Percentiles rank a stretch among this genome's conserved stretches.
These are phyloP conservation scores for Inonotus hispidus DNA, from an alignment of 1,284 basidiomycete genomes.

Conservation along the genomic window DNA sequence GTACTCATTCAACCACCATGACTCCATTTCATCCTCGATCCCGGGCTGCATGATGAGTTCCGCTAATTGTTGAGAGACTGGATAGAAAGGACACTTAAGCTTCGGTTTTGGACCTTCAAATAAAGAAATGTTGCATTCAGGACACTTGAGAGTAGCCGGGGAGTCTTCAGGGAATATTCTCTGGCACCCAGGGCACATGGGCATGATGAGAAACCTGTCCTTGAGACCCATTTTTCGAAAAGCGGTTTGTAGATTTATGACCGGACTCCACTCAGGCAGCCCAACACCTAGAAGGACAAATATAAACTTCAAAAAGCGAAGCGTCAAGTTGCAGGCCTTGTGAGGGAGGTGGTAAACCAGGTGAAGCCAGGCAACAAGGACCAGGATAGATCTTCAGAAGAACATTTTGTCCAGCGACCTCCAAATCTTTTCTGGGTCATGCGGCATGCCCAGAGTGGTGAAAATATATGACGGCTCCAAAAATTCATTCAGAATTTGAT, in stretches of 20 bases:
- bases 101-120: neutral
- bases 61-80: neutral
- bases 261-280: neutral
- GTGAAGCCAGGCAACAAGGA: slow-evolving; percentile 1
- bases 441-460: neutral
- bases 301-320: neutral
- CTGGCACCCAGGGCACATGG: neutral
- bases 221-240: neutral
- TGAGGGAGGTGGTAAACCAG: slow-evolving; percentile 3
- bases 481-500: neutral
- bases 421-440: neutral
- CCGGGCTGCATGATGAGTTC: slow-evolving; percentile 5
- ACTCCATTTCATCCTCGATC: slow-evolving; percentile 11
- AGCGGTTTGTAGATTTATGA: neutral
- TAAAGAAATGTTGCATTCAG: neutral
- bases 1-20: neutral
- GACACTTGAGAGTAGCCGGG: neutral
- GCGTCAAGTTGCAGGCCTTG: neutral
- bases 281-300: neutral
- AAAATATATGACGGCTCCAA: neutral
- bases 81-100: neutral
- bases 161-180: neutral
- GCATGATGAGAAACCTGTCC: neutral
- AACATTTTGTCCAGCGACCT: too few relatives aligned
- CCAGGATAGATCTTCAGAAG: neutral